phyloP scores from a whole-genome alignment of 1,139 yeast genomes.

The Lodderomyces beijingensis region DNA sequence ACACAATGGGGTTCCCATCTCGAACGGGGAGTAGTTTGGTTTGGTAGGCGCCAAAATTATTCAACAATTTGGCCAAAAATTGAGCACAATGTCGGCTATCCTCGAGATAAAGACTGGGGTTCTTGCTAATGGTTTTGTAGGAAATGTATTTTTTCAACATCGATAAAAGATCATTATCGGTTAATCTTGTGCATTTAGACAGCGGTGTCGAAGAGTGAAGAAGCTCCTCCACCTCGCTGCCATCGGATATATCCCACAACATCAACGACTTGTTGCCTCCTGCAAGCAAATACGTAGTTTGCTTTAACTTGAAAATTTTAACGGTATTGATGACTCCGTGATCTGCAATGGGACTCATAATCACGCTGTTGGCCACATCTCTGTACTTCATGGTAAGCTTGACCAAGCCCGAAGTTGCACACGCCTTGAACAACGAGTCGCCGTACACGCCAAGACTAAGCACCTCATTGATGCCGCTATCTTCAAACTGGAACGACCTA shows the following conservation, averaged over 20 bases:
- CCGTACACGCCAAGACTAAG: conserved; percentile 43
- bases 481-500: conserved; percentile 46
- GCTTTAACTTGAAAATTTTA: conserved; percentile 20
- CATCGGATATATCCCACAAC: conserved; percentile 33
- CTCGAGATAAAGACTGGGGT: conserved; percentile 60
- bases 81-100: conserved; percentile 89
- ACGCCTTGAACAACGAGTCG: conserved; percentile 53
- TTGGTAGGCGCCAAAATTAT: conserved; percentile 65
- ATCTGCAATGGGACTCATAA: conserved; percentile 15
- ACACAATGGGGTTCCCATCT: conserved; percentile 79
- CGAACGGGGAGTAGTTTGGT: conserved; percentile 69
- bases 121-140: conserved; percentile 73
- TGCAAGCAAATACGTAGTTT: conserved; percentile 27
- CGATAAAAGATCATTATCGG: conserved; percentile 59
- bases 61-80: conserved; percentile 58
- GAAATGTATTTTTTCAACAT: conserved; percentile 61
- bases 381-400: conserved; percentile 42
- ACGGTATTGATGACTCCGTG: conserved; percentile 21
- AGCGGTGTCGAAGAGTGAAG: conserved; percentile 10
- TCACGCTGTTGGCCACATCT: conserved; percentile 8
- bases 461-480: conserved; percentile 34
- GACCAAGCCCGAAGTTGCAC: conserved; percentile 50
- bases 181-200: conserved; percentile 9
- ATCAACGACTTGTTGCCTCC: conserved; percentile 37
- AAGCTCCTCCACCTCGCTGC: conserved; percentile 12